Evolutionary conservation across 306 rosid genomes (phyloP), one percentile per base, ranked within the genome.

Genomic region (Vicia faba): DNA sequence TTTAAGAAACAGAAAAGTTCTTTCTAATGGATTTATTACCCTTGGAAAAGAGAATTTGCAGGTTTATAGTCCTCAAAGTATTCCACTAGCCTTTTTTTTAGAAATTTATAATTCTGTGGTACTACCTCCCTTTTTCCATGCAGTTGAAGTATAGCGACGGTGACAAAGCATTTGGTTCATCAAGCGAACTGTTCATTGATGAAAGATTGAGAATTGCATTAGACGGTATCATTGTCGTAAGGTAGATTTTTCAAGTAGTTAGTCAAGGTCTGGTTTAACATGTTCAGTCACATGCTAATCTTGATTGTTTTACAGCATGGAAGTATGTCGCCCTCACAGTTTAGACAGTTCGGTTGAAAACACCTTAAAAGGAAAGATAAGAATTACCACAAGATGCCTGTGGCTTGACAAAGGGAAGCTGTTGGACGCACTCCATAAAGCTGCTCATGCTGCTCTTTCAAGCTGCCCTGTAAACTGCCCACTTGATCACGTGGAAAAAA

Each of bases 321-420:
- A 93, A 80, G 81, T 89, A 70, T 83, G 76, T 54, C 97, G 97
- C 26, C 96, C 96, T 74, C 82, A 83, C 72, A 79, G 64, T 70
- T 59, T 48, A 72, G 86, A 86, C 69, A 80, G 80, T 70, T 56
- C 54, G 4, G 74, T 49, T 44, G 95, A 79, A 70, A 86, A 70
- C 82, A 81, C 87, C 80, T 78, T 93, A 39, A 87, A 78, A 72
- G 98, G 96, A 50, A 93, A 93, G 84, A 75, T 93, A 71, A 84
- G 84, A 81, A 93, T 93, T 75, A 88, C 96, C 25, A 93, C 98
- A 53, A 81, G 97, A 76, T 93, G 98, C 78, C 77, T 93, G 56
- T 93, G 98, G 98, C 95, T 93, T 58, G 97, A 93, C 82, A 86
- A 93, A 70, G 98, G 98, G 64, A 93, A 93, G 87, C 87, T 93